Evolutionary conservation across 163 green algal genomes (phyloP).

Genomic region (Chloromonas sp.): DNA sequence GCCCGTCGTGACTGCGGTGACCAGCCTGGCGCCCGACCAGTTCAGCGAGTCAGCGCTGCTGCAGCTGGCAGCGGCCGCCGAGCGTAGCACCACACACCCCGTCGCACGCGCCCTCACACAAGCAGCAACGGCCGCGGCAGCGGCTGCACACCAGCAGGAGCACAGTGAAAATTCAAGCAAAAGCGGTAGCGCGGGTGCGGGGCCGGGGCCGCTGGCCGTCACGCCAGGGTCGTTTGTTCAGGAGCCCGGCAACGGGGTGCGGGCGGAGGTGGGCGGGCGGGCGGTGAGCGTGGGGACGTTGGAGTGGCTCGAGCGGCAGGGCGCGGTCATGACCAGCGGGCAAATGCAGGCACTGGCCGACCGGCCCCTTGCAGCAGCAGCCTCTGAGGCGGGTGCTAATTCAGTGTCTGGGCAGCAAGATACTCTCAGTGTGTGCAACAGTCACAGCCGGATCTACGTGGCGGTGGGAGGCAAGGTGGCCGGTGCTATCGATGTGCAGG

Average conservation of each 20-base stretch:
- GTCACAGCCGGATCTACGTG: constrained; percentile 74
- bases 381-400: too few species aligned
- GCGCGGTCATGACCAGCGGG: constrained; percentile 2
- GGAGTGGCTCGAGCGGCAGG: constrained; percentile 68
- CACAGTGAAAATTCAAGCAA: neutral
- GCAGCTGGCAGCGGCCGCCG: constrained; percentile 69
- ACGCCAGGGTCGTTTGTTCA: constrained; percentile 53
- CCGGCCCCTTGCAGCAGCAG: too few species aligned
- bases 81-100: constrained; percentile 76
- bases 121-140: constrained; percentile 23
- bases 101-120: constrained; percentile 64
- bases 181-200: neutral
- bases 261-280: constrained; percentile 54
- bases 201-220: constrained; percentile 25
- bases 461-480: constrained; percentile 57
- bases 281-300: constrained; percentile 70
- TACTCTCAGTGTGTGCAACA: constrained; percentile 21
- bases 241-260: constrained; percentile 77
- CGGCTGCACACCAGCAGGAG: constrained; percentile 18
- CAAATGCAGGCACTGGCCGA: neutral
- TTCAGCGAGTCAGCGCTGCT: constrained; percentile 38
- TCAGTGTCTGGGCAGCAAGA: too few species aligned
- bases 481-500: constrained; percentile 47
- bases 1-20: constrained; percentile 21
- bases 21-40: too few species aligned